Conservation (phyloP, 495 filamentous ascomycete species). For the Neurospora terricola region DNA sequence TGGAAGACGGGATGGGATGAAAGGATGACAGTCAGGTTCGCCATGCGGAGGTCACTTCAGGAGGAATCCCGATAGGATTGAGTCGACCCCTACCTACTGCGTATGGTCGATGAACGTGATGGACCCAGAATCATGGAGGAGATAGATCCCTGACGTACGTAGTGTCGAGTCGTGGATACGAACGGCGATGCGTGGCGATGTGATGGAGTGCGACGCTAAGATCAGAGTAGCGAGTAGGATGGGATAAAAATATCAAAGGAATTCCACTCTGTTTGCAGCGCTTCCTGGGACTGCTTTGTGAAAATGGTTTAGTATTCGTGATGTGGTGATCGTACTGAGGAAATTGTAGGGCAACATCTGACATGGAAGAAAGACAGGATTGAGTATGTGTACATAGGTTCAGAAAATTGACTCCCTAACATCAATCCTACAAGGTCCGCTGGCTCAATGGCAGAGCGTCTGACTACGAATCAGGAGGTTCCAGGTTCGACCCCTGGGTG, state of each 20-base stretch:
- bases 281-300: neutral
- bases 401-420: accelerated
- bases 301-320: neutral
- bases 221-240: neutral
- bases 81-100: neutral
- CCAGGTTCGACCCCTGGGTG: neutral
- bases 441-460: neutral
- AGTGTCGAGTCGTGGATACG: neutral
- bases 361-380: accelerated
- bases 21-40: neutral
- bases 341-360: neutral
- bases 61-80: neutral
- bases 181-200: neutral
- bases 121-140: neutral
- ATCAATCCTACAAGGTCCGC: neutral
- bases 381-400: accelerated
- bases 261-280: neutral
- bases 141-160: neutral
- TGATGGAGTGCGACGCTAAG: neutral
- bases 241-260: neutral
- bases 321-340: no score
- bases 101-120: neutral
- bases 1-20: neutral
- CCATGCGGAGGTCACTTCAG: neutral
- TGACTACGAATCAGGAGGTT: neutral